Evolutionary conservation across 2,329 filamentous ascomycete species (phyloP), one percentile per base, ranked within the genome.

Genomic region (Monosporascus sp.): DNA sequence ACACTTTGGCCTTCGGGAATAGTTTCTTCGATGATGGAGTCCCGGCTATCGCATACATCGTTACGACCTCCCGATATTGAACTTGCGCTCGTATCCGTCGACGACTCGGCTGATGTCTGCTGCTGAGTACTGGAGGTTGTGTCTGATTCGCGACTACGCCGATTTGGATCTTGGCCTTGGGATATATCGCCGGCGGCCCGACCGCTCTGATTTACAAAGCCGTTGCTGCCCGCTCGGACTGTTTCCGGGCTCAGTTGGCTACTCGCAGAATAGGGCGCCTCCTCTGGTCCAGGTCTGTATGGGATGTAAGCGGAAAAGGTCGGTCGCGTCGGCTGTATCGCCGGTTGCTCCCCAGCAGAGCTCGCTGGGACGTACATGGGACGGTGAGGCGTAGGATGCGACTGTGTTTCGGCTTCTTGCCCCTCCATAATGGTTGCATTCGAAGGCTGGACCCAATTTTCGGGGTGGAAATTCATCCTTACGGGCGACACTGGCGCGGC

Each of bases 401-500:
- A 35, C 35, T 50, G 25, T 50, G 52, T 55, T 35, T 62, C 58
- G 36, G 58, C 57, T 27, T 60, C 62, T 47, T 68, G 66, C 38
- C 64, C 63, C 53, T 67, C 64, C 62, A 82, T 78, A 54, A 85
- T 77, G 58, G 76, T 73, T 31, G 71, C 78, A 60, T 78, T 78
- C 31, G 77, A 79, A 22, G 80, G 75, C 59, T 74, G 73, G 20
- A 72, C 71, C 77, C 77, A 82, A 63, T 77, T 74, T 43, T 80
- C 78, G 24, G 73, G 68, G 49, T 78, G 77, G 52, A 80, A 76
- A 61, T 79, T 81, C 51, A 83, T 74, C 53, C 72, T 75, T 52
- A 82, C 79, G 18, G 82, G 81, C 41, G 82, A 84, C 27, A 77
- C 72, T 31, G 81, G 81, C 17, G 75, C 73, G 49, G 78, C 74